A percentile compares a stretch with the other conserved stretches of the same genome.
Evolutionary conservation across 2,329 filamentous ascomycete genomes (phyloP).

Genomic region (Tolypocladium sp.): DNA sequence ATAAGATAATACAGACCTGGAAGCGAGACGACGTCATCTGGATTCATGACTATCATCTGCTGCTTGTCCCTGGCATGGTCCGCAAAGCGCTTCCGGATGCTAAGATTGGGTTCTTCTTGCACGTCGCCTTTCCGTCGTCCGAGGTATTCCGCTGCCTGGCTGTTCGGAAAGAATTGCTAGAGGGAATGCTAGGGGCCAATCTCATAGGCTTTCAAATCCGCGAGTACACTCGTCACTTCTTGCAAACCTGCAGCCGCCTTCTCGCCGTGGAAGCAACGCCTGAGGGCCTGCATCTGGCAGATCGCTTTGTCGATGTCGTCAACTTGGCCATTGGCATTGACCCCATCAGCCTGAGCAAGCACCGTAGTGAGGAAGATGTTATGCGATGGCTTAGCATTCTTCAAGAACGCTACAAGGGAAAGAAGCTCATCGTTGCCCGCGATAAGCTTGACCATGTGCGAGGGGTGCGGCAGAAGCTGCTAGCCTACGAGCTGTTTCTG

Average conservation of each 20-base stretch:
- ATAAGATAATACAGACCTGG: conserved; percentile 84
- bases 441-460: conserved; percentile 92
- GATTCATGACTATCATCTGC: conserved; percentile 91
- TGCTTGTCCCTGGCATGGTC: conserved; percentile 82
- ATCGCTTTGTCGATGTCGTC: conserved; percentile 84
- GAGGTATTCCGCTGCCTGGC: conserved; percentile 92
- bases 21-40: conserved; percentile 89
- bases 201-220: conserved; percentile 88
- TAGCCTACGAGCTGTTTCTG: conserved; percentile 86
- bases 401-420: conserved; percentile 74
- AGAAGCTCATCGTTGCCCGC: conserved; percentile 82
- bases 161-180: conserved; percentile 74
- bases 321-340: conserved; percentile 87
- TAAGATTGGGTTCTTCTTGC: conserved; percentile 92
- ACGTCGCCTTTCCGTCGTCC: conserved; percentile 91
- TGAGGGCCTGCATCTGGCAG: conserved; percentile 82
- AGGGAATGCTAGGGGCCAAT: conserved; percentile 89
- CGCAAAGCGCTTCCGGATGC: conserved; percentile 85
- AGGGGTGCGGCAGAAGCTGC: conserved; percentile 84
- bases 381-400: conserved; percentile 71
- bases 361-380: conserved; percentile 65
- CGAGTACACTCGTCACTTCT: conserved; percentile 88
- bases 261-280: conserved; percentile 83
- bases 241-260: conserved; percentile 89
- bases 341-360: conserved; percentile 61